These are phyloP conservation scores for Miscanthus sacchariflorus DNA, from an alignment of 202 grass and related monocot genomes.

Conservation along the genomic window DNA sequence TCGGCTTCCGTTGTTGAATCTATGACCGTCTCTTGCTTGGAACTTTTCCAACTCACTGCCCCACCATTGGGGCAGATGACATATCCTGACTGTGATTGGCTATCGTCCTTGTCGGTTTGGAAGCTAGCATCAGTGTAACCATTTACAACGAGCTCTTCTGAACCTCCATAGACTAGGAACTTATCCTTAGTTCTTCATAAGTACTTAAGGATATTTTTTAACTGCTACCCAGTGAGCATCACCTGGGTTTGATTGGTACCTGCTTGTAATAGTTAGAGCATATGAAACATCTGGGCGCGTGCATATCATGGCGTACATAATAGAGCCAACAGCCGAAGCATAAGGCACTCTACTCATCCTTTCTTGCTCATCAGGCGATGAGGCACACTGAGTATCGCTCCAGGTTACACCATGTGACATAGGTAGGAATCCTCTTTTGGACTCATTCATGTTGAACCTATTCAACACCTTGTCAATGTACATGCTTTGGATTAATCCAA, in stretches of 20 bases:
- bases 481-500: background rate
- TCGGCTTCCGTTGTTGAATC: background rate
- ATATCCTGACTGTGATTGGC: background rate
- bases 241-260: background rate
- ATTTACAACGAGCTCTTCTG: background rate
- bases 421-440: background rate
- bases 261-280: background rate
- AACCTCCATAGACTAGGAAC: background rate
- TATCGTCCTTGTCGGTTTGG: background rate
- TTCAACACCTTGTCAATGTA: background rate
- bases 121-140: slow-evolving; percentile 11
- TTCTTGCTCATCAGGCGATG: background rate
- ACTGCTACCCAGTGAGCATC: background rate
- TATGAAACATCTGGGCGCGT: background rate
- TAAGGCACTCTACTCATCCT: background rate
- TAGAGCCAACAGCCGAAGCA: background rate
- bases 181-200: background rate
- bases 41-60: background rate
- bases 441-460: background rate
- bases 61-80: background rate
- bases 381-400: background rate
- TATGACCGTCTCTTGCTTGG: background rate
- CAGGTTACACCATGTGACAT: background rate
- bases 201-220: background rate
- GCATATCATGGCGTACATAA: background rate